Base-by-base conservation (phyloP, 2,329 filamentous ascomycete genomes). In the Fusarium hostae region DNA sequence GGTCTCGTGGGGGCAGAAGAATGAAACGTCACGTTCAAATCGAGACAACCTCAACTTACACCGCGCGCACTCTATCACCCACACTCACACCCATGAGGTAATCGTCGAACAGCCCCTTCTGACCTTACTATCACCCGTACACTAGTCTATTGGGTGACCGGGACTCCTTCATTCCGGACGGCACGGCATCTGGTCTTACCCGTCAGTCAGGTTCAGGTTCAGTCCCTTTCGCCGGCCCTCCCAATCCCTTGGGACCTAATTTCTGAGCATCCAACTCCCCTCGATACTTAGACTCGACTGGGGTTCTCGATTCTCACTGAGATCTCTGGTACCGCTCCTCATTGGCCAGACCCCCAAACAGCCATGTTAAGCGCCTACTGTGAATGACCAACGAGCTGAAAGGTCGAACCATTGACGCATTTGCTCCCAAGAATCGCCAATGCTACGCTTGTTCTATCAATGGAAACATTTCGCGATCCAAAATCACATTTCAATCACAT, bases 271-370 rank as follows among this genome's bases (percentile, higher is more conserved):
- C 62, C 32, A 41, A 44, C 35, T 68, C 54, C 37, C 47, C 59
- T 32, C 20, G 39, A 44, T 16, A 45, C 45, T 37, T 35, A 59
- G 44, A 48, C 68, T 64, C 45, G 65, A 48, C 59, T 54, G 54
- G 70, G 70, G 59, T 68, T 47, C 59, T 43, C 60, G 63, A 71
- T 65, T 62, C 62, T 73, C 66, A 76, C 68, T 59, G 59, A 76
- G 74, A 76, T 76, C 70, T 66, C 59, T 74, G 74, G 74, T 66
- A 76, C 68, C 56, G 34, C 47, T 34, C 50, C 24, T 62, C 30
- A 76, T 76, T 76, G 74, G 74, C 43, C 41, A 24, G 41, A 24
- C 28, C 54, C 41, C 52, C 52, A 58, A 55, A 47, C 22, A 34
- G 39, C 48, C 56, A 61, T 45, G 32, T 32, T 59, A 52, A 37